Conservation (phyloP, 2,329 filamentous ascomycete species). For the Colletotrichum sp. region DNA sequence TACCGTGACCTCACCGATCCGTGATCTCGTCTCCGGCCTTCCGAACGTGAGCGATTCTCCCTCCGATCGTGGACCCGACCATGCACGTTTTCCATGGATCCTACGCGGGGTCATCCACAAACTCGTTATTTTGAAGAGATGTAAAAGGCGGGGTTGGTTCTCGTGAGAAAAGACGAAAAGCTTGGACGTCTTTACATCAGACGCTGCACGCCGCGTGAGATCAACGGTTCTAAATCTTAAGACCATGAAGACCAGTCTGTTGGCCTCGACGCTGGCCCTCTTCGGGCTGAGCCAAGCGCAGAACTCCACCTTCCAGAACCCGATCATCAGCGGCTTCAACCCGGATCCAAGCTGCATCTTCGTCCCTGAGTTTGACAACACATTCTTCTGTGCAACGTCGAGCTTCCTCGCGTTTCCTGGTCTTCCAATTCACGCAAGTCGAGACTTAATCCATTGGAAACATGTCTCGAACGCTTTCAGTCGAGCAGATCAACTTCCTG, state of each 20-base stretch:
- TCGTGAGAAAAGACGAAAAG: not conserved
- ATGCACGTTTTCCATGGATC: not conserved
- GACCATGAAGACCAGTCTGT: not conserved
- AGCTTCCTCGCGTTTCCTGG: conserved; percentile 59
- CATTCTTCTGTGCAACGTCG: conserved; percentile 56
- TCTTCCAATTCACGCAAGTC: conserved; percentile 57
- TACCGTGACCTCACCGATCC: not conserved
- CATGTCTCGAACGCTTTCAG: conserved; percentile 44
- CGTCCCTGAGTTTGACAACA: conserved; percentile 41
- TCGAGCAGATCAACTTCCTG: conserved; percentile 45
- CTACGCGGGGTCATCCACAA: not conserved
- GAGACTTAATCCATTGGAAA: conserved; percentile 55
- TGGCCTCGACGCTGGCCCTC: not conserved
- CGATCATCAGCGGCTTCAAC: conserved; percentile 54
- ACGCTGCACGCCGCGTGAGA: not conserved
- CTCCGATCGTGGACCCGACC: not conserved
- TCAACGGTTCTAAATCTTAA: not conserved
- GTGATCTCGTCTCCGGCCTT: not conserved
- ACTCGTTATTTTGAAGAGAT: not conserved
- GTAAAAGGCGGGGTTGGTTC: not conserved
- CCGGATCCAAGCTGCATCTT: conserved; percentile 53
- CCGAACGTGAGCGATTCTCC: rapidly evolving
- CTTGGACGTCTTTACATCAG: too few species aligned
- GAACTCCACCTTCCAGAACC: conserved; percentile 41
- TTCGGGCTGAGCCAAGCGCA: not conserved